Evolutionary conservation across 257 asterid species (phyloP).

Genomic region (Solanum ossicruentum): DNA sequence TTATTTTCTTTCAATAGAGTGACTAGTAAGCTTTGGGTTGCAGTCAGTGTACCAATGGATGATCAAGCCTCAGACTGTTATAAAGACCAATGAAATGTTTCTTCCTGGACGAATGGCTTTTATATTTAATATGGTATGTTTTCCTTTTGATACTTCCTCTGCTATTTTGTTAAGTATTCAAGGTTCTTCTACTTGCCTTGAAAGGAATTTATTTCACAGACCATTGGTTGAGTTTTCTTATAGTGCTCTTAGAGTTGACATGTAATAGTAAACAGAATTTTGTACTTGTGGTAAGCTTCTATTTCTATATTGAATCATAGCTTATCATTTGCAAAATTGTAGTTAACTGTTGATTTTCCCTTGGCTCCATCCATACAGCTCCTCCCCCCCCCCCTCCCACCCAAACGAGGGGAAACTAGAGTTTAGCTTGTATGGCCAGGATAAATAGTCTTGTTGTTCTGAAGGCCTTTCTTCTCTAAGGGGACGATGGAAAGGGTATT

Average conservation of each 20-base stretch:
- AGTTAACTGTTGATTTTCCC: neutral
- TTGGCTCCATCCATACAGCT: neutral
- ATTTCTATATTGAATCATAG: neutral
- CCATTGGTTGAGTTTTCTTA: neutral
- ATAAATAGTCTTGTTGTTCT: neutral
- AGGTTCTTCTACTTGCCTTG: neutral
- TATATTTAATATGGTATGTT: slow-evolving; percentile 70
- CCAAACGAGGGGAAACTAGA: neutral
- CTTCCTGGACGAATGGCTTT: slow-evolving; percentile 99
- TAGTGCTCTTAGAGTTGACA: neutral
- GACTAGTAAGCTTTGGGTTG: neutral
- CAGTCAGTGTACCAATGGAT: slow-evolving; percentile 94
- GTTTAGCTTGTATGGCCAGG: neutral
- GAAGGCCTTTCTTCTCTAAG: neutral
- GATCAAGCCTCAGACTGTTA: slow-evolving; percentile 78
- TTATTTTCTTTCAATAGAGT: slow-evolving; percentile 6
- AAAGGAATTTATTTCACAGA: neutral
- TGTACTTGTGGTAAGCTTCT: neutral
- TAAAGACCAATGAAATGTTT: slow-evolving; percentile 94
- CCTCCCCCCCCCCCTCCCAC: neutral
- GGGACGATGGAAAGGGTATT: neutral
- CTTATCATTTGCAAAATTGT: neutral
- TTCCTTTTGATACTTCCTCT: neutral
- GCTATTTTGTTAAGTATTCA: neutral
- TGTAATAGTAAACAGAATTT: neutral